These are phyloP conservation scores for Talaromyces adpressus DNA, from an alignment of 495 filamentous ascomycete genomes.

Conservation along the genomic window DNA sequence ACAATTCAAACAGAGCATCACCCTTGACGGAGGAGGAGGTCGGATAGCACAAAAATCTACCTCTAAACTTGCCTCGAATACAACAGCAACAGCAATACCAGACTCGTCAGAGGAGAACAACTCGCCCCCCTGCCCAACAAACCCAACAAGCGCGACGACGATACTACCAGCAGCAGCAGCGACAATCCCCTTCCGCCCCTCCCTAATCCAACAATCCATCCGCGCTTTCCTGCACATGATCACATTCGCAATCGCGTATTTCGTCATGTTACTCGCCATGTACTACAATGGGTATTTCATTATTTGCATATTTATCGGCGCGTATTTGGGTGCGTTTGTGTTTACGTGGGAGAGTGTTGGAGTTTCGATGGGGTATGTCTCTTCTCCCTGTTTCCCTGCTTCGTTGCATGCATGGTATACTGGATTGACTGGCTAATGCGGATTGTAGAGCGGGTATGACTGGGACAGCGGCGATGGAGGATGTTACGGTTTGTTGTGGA, in stretches of 20 bases:
- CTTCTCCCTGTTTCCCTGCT: not conserved
- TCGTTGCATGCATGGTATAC: not conserved
- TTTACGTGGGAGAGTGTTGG: slow-evolving; percentile 47
- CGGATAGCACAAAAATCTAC: slow-evolving; percentile 6
- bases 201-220: slow-evolving; percentile 49
- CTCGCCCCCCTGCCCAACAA: not conserved
- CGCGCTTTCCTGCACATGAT: slow-evolving; percentile 56
- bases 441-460: slow-evolving; percentile 9
- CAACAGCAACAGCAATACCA: not conserved
- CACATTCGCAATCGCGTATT: slow-evolving; percentile 65
- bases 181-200: slow-evolving; percentile 33
- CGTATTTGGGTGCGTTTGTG: slow-evolving; percentile 51
- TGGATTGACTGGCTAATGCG: not conserved
- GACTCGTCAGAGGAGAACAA: not conserved
- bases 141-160: not conserved
- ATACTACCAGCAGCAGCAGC: not conserved
- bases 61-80: slow-evolving; percentile 6
- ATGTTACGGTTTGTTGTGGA: slow-evolving; percentile 22
- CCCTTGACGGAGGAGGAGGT: not conserved
- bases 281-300: slow-evolving; percentile 62
- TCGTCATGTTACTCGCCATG: slow-evolving; percentile 65
- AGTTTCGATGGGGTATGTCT: not conserved
- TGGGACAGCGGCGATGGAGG: slow-evolving; percentile 9
- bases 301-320: slow-evolving; percentile 55
- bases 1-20: slow-evolving; percentile 28